Percentiles rank a stretch among this genome's conserved stretches.
Evolutionary conservation across 148 eudicot genomes (phyloP).

Genomic region (Spergularia marina): DNA sequence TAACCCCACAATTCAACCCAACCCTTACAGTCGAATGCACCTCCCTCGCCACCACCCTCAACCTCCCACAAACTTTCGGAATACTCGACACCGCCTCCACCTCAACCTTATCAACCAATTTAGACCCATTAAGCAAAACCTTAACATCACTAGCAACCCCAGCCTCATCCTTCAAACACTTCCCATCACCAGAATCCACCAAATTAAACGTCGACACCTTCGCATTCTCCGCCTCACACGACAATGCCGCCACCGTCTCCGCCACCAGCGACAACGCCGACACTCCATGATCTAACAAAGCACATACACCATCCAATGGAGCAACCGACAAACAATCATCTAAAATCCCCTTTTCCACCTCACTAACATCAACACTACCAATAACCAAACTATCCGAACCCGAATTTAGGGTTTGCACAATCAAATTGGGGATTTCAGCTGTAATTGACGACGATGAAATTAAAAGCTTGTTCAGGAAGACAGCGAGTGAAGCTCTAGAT

Average conservation of each 20-base stretch:
- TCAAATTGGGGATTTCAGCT: conserved; percentile 26
- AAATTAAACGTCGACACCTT: conserved; percentile 41
- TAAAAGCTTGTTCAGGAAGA: conserved; percentile 49
- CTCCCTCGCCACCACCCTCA: conserved; percentile 50
- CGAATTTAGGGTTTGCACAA: conserved; percentile 34
- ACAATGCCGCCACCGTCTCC: conserved; percentile 61
- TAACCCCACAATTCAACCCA: conserved; percentile 47
- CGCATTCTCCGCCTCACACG: conserved; percentile 70
- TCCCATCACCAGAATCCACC: conserved; percentile 71
- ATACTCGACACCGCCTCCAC: conserved; percentile 40
- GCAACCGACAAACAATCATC: conserved; percentile 34
- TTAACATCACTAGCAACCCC: conserved; percentile 73
- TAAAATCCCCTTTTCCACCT: conserved; percentile 27
- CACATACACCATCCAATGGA: conserved; percentile 49
- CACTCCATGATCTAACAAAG: conserved; percentile 52
- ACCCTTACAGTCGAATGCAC: conserved; percentile 57
- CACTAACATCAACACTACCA: conserved; percentile 30
- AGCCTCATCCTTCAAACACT: conserved; percentile 64
- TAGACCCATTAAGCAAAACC: conserved; percentile 80
- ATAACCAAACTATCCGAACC: not conserved
- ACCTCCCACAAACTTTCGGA: conserved; percentile 52
- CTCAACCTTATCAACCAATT: conserved; percentile 52
- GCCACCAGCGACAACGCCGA: conserved; percentile 38
- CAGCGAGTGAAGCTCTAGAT: conserved; percentile 52
- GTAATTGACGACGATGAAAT: conserved; percentile 39